Percentiles rank a stretch among this genome's conserved stretches.
These are phyloP conservation scores for Kentomonas sorsogonicus DNA, from an alignment of 208 protist species.

Conservation along the genomic window DNA sequence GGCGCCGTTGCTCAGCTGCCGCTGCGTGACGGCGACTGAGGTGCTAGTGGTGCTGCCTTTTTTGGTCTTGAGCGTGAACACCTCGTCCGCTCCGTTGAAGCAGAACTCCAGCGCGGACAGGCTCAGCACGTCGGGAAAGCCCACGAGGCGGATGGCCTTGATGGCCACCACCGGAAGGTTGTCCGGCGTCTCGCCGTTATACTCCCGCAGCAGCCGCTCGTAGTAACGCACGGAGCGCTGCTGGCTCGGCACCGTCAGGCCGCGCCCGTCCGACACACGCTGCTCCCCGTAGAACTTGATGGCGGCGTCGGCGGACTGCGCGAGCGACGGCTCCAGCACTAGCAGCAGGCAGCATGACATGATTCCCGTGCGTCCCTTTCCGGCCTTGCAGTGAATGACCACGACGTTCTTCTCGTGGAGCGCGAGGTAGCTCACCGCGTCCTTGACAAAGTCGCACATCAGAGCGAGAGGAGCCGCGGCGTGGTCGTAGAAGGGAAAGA, in stretches of 20 bases:
- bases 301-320: slow-evolving; percentile 30
- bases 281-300: slow-evolving; percentile 70
- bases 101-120: slow-evolving; percentile 21
- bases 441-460: slow-evolving; percentile 59
- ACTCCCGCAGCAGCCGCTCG: slow-evolving; percentile 31
- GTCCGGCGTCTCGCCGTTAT: slow-evolving; percentile 29
- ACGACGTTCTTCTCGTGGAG: slow-evolving; percentile 60
- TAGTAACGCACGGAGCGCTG: slow-evolving; percentile 70
- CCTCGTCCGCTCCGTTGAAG: slow-evolving; percentile 12
- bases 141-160: slow-evolving; percentile 19
- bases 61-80: slow-evolving; percentile 8
- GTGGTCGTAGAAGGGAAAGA: slow-evolving; percentile 94
- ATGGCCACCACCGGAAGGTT: slow-evolving; percentile 25
- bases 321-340: slow-evolving; percentile 32
- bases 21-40: slow-evolving; percentile 5
- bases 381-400: slow-evolving; percentile 96
- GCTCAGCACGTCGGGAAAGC: slow-evolving; percentile 14
- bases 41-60: neutral
- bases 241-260: slow-evolving; percentile 87
- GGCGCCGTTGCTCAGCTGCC: too few species aligned
- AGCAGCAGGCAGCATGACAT: slow-evolving; percentile 87
- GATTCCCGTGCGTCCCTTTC: slow-evolving; percentile 92
- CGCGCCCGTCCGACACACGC: slow-evolving; percentile 74
- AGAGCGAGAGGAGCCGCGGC: slow-evolving; percentile 78
- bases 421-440: slow-evolving; percentile 30